These are phyloP conservation scores for Xylaria curta DNA, from an alignment of 495 filamentous ascomycete genomes.

Conservation along the genomic window DNA sequence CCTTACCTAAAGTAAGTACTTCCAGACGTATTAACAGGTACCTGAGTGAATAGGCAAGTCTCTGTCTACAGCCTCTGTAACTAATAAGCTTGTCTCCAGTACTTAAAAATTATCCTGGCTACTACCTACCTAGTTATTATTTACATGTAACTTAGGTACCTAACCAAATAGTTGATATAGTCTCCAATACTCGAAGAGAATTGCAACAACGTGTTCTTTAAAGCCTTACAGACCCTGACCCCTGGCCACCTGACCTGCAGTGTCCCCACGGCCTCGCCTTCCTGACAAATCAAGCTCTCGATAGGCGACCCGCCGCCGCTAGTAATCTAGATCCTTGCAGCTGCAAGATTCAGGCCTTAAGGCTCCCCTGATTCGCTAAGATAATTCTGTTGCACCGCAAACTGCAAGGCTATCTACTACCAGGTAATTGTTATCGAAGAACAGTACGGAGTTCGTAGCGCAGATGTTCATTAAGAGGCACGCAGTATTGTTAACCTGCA, in stretches of 20 bases:
- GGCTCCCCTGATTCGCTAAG: constrained; percentile 4
- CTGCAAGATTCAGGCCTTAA: constrained; percentile 14
- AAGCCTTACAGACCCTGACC: constrained; percentile 9
- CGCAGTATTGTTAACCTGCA: neutral
- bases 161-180: neutral
- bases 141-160: too few species aligned
- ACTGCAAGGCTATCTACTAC: constrained; percentile 8
- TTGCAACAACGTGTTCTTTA: constrained; percentile 43
- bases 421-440: neutral
- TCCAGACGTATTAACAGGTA: neutral
- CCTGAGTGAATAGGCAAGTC: neutral
- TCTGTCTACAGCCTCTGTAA: neutral
- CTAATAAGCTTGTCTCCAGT: neutral
- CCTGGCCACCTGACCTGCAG: constrained; percentile 23
- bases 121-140: too few species aligned
- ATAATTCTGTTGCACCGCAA: neutral
- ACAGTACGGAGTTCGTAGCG: neutral
- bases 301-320: neutral
- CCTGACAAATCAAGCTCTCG: constrained; percentile 22
- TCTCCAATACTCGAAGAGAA: neutral
- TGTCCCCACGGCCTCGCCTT: neutral
- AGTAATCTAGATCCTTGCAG: constrained; percentile 8
- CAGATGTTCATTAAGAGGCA: neutral
- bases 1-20: neutral
- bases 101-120: neutral